Evolutionary conservation across 441 rosid species (phyloP).

Genomic region (Bocquillonia castaneifolia): DNA sequence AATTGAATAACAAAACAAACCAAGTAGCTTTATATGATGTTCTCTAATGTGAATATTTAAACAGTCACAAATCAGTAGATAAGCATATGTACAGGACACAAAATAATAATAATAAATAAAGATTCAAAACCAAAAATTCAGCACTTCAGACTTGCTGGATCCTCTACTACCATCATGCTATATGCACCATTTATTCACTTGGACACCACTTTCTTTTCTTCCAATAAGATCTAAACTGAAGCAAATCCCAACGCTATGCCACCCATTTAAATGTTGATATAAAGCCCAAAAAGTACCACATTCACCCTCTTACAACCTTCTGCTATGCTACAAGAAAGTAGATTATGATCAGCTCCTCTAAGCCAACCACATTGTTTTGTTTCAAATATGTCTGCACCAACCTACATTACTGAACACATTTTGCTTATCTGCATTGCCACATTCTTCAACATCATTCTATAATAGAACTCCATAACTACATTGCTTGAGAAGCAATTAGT

Average conservation of each 20-base stretch:
- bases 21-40: background rate
- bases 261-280: background rate
- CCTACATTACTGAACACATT: background rate
- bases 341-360: background rate
- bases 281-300: background rate
- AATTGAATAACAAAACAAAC: background rate
- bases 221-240: background rate
- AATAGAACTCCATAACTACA: background rate
- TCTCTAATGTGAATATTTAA: background rate
- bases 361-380: background rate
- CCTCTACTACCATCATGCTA: background rate
- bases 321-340: background rate
- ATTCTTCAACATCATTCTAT: too few relatives aligned
- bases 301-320: background rate
- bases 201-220: background rate
- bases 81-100: background rate
- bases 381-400: background rate
- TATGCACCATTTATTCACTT: background rate
- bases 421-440: background rate
- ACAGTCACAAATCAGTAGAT: background rate
- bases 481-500: background rate
- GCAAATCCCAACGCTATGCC: background rate
- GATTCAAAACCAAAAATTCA: background rate
- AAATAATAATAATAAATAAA: background rate
- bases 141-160: background rate